A percentile compares a stretch with the other conserved stretches of the same genome.
Evolutionary conservation across 805 yeast species (phyloP).

Genomic region (Metschnikowia chrysomelidarum): DNA sequence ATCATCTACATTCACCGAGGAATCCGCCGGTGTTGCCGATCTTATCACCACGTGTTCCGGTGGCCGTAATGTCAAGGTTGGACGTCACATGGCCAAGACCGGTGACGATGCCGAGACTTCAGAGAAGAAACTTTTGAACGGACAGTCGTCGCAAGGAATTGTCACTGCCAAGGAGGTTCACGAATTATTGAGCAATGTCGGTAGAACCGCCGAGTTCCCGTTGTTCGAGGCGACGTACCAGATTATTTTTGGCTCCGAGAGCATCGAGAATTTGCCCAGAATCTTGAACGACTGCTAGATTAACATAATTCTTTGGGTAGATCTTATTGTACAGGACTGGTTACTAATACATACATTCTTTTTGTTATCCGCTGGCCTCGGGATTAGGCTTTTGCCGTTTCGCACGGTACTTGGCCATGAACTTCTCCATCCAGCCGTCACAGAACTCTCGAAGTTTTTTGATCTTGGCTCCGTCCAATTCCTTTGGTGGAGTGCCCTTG

Average conservation of each 20-base stretch:
- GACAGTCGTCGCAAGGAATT: constrained; percentile 96
- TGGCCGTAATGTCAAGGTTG: constrained; percentile 94
- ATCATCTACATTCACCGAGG: constrained; percentile 83
- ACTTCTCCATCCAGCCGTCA: constrained; percentile 65
- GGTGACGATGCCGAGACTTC: constrained; percentile 76
- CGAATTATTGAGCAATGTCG: constrained; percentile 62
- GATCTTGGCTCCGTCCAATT: constrained; percentile 61
- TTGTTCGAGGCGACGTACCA: constrained; percentile 76
- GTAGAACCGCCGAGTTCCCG: constrained; percentile 71
- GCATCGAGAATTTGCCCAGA: constrained; percentile 73
- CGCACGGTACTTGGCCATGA: constrained; percentile 45
- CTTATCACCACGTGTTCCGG: constrained; percentile 96
- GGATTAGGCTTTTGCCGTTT: constrained; percentile 27
- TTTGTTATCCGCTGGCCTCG: no score
- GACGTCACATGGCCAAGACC: constrained; percentile 77
- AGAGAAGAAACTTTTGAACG: constrained; percentile 84
- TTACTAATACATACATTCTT: no score
- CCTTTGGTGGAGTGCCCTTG: constrained; percentile 46
- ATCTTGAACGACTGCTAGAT: constrained; percentile 47
- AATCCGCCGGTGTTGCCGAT: constrained; percentile 97
- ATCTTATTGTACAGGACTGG: no score
- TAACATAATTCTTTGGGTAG: no score
- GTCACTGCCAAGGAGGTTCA: constrained; percentile 89
- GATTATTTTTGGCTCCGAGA: constrained; percentile 72
- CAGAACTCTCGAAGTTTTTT: constrained; percentile 68